Conservation (phyloP, 148 eudicot genomes). For the Gaultheria prostrata region DNA sequence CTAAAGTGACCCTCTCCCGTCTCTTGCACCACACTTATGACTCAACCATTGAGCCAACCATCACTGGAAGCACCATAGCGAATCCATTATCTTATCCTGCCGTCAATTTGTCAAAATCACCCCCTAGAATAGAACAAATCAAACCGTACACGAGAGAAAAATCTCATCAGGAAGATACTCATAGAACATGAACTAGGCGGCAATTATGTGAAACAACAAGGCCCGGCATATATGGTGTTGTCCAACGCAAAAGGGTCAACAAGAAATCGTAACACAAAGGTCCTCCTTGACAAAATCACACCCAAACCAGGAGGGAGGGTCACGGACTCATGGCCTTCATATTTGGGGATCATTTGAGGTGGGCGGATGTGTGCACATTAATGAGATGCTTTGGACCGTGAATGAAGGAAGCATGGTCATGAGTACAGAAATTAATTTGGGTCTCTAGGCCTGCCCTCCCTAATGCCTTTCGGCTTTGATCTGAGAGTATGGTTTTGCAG, state of each 20-base stretch:
- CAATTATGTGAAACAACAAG: conserved; percentile 80
- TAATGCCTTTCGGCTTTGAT: no score
- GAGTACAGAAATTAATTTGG: no score
- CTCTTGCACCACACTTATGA: neutral
- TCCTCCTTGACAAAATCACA: no score
- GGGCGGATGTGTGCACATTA: no score
- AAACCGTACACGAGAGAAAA: conserved; percentile 79
- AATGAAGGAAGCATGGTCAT: no score
- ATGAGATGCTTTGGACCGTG: no score
- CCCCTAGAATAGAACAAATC: conserved; percentile 49
- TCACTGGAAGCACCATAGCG: neutral
- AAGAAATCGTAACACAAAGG: no score
- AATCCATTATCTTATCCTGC: neutral
- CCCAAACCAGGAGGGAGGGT: no score
- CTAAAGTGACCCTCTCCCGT: neutral
- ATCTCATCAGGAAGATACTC: conserved; percentile 89
- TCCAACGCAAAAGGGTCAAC: conserved; percentile 55
- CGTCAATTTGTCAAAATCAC: neutral
- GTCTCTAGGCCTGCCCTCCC: no score
- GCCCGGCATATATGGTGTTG: conserved; percentile 63
- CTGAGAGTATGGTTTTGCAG: no score
- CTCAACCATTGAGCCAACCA: neutral
- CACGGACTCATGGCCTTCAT: no score
- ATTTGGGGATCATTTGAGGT: no score
- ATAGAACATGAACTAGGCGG: conserved; percentile 65